Conservation (phyloP, 2,329 filamentous ascomycete genomes). For the Amauroascus niger region DNA sequence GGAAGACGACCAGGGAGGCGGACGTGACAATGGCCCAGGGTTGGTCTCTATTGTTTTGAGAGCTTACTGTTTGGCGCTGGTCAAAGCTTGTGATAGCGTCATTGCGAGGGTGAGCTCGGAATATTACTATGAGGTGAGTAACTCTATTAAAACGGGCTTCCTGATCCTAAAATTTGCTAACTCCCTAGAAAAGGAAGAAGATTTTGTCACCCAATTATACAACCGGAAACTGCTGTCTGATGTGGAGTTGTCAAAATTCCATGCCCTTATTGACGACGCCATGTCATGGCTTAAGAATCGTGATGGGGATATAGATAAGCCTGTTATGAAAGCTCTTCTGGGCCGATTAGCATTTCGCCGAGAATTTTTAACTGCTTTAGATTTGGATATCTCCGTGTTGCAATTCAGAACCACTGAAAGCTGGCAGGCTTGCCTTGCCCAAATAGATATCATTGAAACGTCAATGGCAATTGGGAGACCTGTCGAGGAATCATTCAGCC, state of each 20-base stretch:
- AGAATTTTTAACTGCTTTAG: slow-evolving; percentile 35
- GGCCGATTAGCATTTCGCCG: slow-evolving; percentile 58
- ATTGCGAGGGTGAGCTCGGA: slow-evolving; percentile 69
- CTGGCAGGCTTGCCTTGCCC: slow-evolving; percentile 29
- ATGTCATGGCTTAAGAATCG: slow-evolving; percentile 41
- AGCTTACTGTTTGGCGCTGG: slow-evolving; percentile 73
- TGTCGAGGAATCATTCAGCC: slow-evolving; percentile 73
- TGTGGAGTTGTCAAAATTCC: slow-evolving; percentile 50
- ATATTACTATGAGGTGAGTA: slow-evolving; percentile 73
- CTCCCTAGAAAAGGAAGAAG: slow-evolving; percentile 60
- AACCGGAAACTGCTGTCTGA: slow-evolving; percentile 64
- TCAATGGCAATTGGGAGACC: slow-evolving; percentile 54
- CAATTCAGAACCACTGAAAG: slow-evolving; percentile 25
- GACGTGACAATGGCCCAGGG: slow-evolving; percentile 19
- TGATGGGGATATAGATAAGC: slow-evolving; percentile 26
- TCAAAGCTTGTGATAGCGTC: slow-evolving; percentile 74
- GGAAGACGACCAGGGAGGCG: slow-evolving; percentile 11
- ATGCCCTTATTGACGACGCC: slow-evolving; percentile 47
- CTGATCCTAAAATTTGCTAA: background rate
- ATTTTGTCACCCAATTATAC: slow-evolving; percentile 89
- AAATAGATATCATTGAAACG: slow-evolving; percentile 48
- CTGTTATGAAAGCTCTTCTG: slow-evolving; percentile 48
- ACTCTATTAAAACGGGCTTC: background rate
- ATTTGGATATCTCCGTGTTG: slow-evolving; percentile 27
- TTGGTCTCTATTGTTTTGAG: slow-evolving; percentile 58